A percentile compares a stretch with the other conserved stretches of the same genome.
These are phyloP conservation scores for Phytophthora meadii DNA, from an alignment of 352 stramenopile species.

Conservation along the genomic window DNA sequence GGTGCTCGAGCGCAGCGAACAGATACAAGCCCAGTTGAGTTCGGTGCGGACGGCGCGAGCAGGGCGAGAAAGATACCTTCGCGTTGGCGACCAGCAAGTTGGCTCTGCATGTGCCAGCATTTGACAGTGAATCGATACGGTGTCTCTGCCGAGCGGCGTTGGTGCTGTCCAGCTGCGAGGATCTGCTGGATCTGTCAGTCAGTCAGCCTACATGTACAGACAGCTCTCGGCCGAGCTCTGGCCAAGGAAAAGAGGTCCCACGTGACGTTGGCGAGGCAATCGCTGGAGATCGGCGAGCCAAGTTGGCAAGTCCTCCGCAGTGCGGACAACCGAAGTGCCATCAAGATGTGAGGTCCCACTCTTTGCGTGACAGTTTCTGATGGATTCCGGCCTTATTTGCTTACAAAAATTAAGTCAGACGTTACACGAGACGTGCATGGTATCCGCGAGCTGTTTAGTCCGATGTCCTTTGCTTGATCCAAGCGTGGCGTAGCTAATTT, in stretches of 20 bases:
- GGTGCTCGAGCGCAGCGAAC: conserved; percentile 14
- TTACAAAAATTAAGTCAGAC: conserved; percentile 3
- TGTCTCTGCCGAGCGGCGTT: conserved; percentile 15
- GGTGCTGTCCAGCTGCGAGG: conserved; percentile 17
- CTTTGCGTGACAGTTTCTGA: conserved; percentile 40
- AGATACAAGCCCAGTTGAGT: conserved; percentile 24
- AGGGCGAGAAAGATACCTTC: conserved; percentile 9
- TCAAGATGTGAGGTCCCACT: conserved; percentile 32
- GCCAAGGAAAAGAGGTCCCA: conserved; percentile 10
- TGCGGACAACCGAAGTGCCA: conserved; percentile 12
- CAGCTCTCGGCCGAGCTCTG: no score
- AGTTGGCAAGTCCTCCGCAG: background rate
- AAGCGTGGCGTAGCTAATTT: conserved; percentile 6
- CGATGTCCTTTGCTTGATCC: background rate
- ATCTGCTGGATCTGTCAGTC: conserved; percentile 30
- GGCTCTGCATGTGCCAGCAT: no score
- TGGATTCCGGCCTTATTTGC: conserved; percentile 27
- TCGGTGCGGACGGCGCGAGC: conserved; percentile 8
- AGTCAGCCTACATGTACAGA: conserved; percentile 5
- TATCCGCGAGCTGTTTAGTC: background rate
- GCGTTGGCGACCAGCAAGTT: background rate
- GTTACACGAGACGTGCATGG: background rate
- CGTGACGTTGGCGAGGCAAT: conserved; percentile 16
- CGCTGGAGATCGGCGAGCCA: conserved; percentile 2
- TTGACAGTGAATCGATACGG: background rate